phyloP scores from a whole-genome alignment of 257 asterid species.

The Lycium ferocissimum region DNA sequence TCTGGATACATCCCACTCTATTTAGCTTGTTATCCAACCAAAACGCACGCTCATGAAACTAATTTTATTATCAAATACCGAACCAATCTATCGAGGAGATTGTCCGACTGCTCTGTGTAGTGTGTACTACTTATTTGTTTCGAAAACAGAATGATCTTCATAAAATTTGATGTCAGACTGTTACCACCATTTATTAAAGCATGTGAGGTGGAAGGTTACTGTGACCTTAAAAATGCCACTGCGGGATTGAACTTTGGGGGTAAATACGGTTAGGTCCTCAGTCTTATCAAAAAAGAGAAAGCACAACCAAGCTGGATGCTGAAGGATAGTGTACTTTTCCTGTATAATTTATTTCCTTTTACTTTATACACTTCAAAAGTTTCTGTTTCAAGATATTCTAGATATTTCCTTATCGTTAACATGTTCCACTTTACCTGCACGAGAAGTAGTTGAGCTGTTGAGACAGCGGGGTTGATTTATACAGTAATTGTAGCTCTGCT shows the following conservation, averaged over 20 bases:
- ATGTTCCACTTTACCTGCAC: not conserved
- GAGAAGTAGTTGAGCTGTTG: not conserved
- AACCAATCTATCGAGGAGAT: not conserved
- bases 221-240: not conserved
- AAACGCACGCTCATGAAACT: constrained; percentile 5
- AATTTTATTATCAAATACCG: not conserved
- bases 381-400: not conserved
- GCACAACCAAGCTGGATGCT: not conserved
- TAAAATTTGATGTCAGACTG: not conserved
- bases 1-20: not conserved
- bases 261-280: not conserved
- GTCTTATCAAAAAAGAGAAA: not conserved
- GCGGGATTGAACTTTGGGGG: not conserved
- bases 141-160: not conserved
- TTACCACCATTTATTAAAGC: not conserved
- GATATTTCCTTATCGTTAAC: not conserved
- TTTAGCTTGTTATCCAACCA: not conserved
- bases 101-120: not conserved
- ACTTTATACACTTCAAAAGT: not conserved
- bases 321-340: constrained; percentile 1
- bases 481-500: not conserved
- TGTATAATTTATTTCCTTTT: not conserved
- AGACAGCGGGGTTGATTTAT: not conserved
- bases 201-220: not conserved
- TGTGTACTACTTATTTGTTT: not conserved